Percentiles rank a stretch among this genome's conserved stretches.
These are phyloP conservation scores for Phytophthora colocasiae DNA, from an alignment of 352 stramenopile genomes.

Conservation along the genomic window DNA sequence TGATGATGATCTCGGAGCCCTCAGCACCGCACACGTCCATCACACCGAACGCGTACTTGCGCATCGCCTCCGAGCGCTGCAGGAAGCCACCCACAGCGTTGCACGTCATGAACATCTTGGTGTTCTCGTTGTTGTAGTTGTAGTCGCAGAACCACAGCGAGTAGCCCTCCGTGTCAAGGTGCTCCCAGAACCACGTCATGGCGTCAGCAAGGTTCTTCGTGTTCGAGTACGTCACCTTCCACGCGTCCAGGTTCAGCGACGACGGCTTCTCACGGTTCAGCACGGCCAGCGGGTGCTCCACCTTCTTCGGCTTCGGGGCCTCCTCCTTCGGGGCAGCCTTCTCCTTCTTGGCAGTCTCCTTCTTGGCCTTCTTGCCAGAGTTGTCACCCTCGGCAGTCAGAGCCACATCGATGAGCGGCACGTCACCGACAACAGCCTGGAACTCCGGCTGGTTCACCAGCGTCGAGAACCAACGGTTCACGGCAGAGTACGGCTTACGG, in stretches of 20 bases:
- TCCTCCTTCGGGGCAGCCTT: conserved; percentile 49
- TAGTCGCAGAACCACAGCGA: conserved; percentile 93
- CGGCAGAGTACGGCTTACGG: conserved; percentile 86
- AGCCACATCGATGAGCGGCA: conserved; percentile 83
- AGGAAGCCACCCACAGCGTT: conserved; percentile 94
- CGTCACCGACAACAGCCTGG: conserved; percentile 90
- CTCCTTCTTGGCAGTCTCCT: conserved; percentile 54
- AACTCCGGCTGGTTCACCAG: conserved; percentile 96
- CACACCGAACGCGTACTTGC: conserved; percentile 94
- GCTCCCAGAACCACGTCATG: conserved; percentile 94
- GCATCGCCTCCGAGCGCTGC: conserved; percentile 91
- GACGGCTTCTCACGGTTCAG: conserved; percentile 89
- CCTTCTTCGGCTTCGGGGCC: conserved; percentile 75
- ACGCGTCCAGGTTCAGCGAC: conserved; percentile 85
- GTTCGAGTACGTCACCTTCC: conserved; percentile 96
- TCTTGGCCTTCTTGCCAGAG: conserved; percentile 42
- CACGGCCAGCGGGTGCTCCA: conserved; percentile 86
- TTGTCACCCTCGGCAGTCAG: conserved; percentile 71
- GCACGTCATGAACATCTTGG: conserved; percentile 93
- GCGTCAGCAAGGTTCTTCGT: conserved; percentile 74
- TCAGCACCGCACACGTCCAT: conserved; percentile 78
- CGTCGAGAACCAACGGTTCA: conserved; percentile 94
- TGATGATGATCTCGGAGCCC: conserved; percentile 86
- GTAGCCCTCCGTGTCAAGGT: conserved; percentile 90
- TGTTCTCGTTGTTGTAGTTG: conserved; percentile 96